Evolutionary conservation across 192 early-diverging fungal species (phyloP).

Genomic region (Coemansia sp.): DNA sequence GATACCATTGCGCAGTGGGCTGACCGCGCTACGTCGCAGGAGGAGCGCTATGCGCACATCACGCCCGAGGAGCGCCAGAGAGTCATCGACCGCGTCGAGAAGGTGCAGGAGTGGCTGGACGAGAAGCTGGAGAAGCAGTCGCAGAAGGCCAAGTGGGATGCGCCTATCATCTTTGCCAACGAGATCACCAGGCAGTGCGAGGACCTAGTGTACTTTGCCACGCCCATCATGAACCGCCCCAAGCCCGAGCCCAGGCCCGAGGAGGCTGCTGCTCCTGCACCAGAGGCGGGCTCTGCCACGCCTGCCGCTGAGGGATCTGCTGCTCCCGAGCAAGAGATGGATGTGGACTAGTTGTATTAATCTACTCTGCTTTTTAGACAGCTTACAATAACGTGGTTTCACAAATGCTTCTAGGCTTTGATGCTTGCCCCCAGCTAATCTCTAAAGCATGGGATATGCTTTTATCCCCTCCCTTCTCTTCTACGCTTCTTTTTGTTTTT

Average conservation of each 20-base stretch:
- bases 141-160: slow-evolving; percentile 70
- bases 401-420: neutral
- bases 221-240: slow-evolving; percentile 82
- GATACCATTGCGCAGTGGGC: slow-evolving; percentile 74
- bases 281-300: slow-evolving; percentile 34
- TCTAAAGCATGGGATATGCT: neutral
- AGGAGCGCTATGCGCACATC: slow-evolving; percentile 89
- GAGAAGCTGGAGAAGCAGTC: slow-evolving; percentile 73
- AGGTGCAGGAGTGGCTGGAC: slow-evolving; percentile 86
- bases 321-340: slow-evolving; percentile 58
- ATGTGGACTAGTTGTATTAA: slow-evolving; percentile 59
- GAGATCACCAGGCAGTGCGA: slow-evolving; percentile 78
- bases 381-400: neutral
- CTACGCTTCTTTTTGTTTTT: neutral
- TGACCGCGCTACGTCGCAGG: slow-evolving; percentile 67
- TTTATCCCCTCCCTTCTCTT: neutral
- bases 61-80: slow-evolving; percentile 79
- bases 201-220: slow-evolving; percentile 65
- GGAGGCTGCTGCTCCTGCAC: slow-evolving; percentile 18
- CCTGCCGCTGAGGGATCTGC: neutral
- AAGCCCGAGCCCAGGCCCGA: slow-evolving; percentile 77
- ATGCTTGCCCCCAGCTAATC: neutral
- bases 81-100: slow-evolving; percentile 70
- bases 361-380: neutral
- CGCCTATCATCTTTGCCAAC: slow-evolving; percentile 64